A percentile compares a stretch with the other conserved stretches of the same genome.
These are phyloP conservation scores for Pueraria montana DNA, from an alignment of 306 rosid species.

Conservation along the genomic window DNA sequence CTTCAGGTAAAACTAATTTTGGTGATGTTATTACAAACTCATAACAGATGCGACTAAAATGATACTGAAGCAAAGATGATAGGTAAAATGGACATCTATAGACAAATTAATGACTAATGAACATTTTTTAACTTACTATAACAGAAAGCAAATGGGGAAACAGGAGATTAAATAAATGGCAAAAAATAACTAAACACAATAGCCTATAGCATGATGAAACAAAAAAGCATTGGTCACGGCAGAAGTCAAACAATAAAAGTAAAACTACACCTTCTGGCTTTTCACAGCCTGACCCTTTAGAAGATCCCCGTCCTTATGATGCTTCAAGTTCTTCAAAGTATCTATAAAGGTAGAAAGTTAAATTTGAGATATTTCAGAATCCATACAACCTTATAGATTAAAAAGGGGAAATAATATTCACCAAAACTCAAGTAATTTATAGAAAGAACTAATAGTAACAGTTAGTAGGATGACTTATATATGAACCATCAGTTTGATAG, in stretches of 20 bases:
- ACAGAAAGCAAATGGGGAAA: conserved; percentile 20
- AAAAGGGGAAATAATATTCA: conserved; percentile 7
- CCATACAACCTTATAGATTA: not conserved
- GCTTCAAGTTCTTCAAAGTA: conserved; percentile 77
- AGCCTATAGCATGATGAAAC: not conserved
- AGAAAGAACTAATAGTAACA: conserved; percentile 9
- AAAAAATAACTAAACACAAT: not conserved
- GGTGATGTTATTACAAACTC: conserved; percentile 8
- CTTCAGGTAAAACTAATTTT: conserved; percentile 52
- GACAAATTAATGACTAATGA: not conserved
- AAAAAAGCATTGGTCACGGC: not conserved
- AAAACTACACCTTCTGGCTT: conserved; percentile 77
- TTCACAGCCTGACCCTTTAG: conserved; percentile 90
- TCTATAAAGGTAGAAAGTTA: conserved; percentile 55
- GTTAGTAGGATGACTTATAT: not conserved
- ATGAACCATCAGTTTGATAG: conserved; percentile 15
- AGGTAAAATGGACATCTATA: conserved; percentile 21
- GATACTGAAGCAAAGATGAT: not conserved
- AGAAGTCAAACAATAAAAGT: conserved; percentile 8
- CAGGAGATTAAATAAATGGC: not conserved
- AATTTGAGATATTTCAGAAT: conserved; percentile 40
- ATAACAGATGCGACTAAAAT: conserved; percentile 27
- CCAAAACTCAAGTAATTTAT: not conserved
- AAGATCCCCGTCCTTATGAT: conserved; percentile 82
- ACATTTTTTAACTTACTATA: not conserved